Percentiles rank a stretch among this genome's conserved stretches.
phyloP scores from a whole-genome alignment of 2,329 filamentous ascomycete species.

The Exophiala calicioides region DNA sequence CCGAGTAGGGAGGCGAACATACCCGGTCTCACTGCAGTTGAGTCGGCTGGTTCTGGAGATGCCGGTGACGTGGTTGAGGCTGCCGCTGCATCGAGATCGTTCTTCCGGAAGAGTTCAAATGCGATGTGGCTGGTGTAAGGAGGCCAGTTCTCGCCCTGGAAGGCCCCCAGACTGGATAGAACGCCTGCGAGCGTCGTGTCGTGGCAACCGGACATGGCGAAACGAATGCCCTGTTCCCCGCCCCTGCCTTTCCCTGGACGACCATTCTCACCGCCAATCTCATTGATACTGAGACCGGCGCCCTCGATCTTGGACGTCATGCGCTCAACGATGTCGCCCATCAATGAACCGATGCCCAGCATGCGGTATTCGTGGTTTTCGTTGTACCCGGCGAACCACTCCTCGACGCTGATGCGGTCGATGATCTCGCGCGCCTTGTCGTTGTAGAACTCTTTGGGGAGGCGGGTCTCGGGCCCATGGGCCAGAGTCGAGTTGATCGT shows the following conservation, averaged over 20 bases:
- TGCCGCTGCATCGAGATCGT: slow-evolving; percentile 35
- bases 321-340: slow-evolving; percentile 78
- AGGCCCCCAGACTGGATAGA: slow-evolving; percentile 76
- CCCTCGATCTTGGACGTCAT: slow-evolving; percentile 70
- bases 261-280: slow-evolving; percentile 45
- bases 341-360: slow-evolving; percentile 79
- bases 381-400: slow-evolving; percentile 87
- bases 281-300: slow-evolving; percentile 56
- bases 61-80: slow-evolving; percentile 32
- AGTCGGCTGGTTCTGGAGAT: slow-evolving; percentile 36
- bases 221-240: slow-evolving; percentile 61
- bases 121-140: slow-evolving; percentile 92
- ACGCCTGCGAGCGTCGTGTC: slow-evolving; percentile 87
- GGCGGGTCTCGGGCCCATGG: slow-evolving; percentile 74
- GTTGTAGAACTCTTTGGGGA: slow-evolving; percentile 89
- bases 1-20: slow-evolving; percentile 29
- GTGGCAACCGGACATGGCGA: slow-evolving; percentile 83
- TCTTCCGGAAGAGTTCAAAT: slow-evolving; percentile 77
- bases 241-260: slow-evolving; percentile 46
- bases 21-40: no score
- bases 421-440: slow-evolving; percentile 67
- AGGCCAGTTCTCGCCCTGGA: slow-evolving; percentile 74
- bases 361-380: slow-evolving; percentile 86
- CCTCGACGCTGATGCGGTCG: slow-evolving; percentile 74
- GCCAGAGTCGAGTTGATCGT: slow-evolving; percentile 86